Evolutionary conservation across 2,329 filamentous ascomycete genomes (phyloP).

Genomic region (Emergomyces orientalis): DNA sequence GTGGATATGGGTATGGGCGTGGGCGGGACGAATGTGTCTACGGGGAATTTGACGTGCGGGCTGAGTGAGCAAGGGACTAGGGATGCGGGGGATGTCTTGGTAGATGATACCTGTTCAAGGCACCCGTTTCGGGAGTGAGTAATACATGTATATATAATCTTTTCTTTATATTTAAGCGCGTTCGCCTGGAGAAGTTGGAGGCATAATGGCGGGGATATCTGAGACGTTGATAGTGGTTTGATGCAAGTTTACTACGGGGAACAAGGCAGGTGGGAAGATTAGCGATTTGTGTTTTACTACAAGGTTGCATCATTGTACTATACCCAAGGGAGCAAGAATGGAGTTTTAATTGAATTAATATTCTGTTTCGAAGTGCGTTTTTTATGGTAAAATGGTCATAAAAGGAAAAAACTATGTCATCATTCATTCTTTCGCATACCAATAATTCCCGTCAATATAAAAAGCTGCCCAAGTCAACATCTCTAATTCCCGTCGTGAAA

Average conservation of each 20-base stretch:
- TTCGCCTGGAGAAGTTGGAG: background rate
- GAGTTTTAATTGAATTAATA: background rate
- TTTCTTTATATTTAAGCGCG: background rate
- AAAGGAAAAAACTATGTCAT: background rate
- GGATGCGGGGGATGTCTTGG: background rate
- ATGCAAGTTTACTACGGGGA: background rate
- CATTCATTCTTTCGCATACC: background rate
- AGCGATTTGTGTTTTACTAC: background rate
- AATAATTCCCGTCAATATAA: background rate
- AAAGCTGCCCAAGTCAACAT: background rate
- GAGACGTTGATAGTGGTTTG: background rate
- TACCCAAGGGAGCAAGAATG: background rate
- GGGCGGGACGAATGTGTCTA: background rate
- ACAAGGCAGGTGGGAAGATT: background rate
- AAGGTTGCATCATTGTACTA: background rate
- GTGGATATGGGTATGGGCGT: background rate
- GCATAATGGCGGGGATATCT: background rate
- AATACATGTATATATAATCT: background rate
- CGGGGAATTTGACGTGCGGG: background rate
- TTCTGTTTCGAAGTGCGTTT: too few species aligned
- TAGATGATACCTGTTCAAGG: background rate
- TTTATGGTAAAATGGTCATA: too few species aligned
- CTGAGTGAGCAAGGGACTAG: background rate
- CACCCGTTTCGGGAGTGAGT: background rate
- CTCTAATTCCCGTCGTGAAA: slow-evolving; percentile 4